Percentiles rank a stretch among this genome's conserved stretches.
Conservation (phyloP, 345 rosid species). For the Sapria himalayana region DNA sequence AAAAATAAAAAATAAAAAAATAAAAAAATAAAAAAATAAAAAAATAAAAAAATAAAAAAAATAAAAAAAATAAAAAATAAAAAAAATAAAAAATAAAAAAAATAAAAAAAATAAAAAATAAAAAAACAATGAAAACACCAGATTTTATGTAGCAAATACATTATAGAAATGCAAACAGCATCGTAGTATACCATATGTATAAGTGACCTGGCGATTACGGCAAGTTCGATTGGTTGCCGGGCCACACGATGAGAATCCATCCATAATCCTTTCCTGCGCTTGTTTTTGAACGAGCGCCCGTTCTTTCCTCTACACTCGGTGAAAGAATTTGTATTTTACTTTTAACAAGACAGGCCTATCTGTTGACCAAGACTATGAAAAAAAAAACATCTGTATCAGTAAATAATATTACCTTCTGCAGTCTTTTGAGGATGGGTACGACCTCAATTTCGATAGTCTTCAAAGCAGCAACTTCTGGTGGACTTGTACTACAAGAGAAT, state of each 20-base stretch:
- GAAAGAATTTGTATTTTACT: no score
- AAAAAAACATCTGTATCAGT: conserved; percentile 1
- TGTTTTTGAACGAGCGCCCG: conserved; percentile 31
- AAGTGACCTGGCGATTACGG: conserved; percentile 34
- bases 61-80: no score
- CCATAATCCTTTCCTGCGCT: conserved; percentile 32
- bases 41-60: no score
- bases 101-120: no score
- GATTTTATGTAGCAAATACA: no score
- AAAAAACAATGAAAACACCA: no score
- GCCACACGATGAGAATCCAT: conserved; percentile 14
- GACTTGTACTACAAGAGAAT: conserved; percentile 32
- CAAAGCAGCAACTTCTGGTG: conserved; percentile 29
- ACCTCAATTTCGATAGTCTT: conserved; percentile 26
- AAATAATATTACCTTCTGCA: conserved; percentile 28
- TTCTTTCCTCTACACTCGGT: conserved; percentile 76
- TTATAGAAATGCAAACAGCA: no score
- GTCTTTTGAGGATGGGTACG: conserved; percentile 39
- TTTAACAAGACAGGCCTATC: background rate
- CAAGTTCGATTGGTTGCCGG: conserved; percentile 35
- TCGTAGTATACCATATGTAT: conserved; percentile 54
- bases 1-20: no score
- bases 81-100: no score
- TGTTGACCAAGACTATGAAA: background rate
- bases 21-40: no score